Conservation (phyloP, 163 green algal species). For the Scenedesmus sp. region DNA sequence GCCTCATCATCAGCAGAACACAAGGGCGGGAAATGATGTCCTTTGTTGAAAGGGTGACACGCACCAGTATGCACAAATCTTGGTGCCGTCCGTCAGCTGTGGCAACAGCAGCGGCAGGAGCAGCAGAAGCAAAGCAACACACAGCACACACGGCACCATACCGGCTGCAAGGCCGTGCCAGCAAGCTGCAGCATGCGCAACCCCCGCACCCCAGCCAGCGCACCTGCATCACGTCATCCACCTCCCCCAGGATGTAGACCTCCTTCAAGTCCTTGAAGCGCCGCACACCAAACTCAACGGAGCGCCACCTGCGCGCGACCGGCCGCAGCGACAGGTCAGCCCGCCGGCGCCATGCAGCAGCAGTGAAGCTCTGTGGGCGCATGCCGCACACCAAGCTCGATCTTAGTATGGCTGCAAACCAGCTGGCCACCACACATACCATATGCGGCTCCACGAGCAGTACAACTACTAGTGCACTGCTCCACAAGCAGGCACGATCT, state of each 20-base stretch:
- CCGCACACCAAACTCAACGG: slow-evolving; percentile 71
- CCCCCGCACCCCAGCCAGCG: not conserved
- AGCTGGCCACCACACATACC: too few species aligned
- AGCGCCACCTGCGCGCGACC: slow-evolving; percentile 67
- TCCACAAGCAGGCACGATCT: too few species aligned
- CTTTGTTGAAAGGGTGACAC: too few species aligned
- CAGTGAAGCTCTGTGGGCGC: too few species aligned
- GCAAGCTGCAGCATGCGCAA: not conserved
- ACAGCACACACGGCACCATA: not conserved
- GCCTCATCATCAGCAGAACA: not conserved
- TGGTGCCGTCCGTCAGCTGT: not conserved
- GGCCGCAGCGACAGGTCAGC: too few species aligned
- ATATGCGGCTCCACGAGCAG: too few species aligned
- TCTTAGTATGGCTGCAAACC: too few species aligned
- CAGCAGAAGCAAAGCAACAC: not conserved
- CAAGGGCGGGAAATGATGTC: too few species aligned
- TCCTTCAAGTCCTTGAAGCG: slow-evolving; percentile 90
- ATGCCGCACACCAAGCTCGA: too few species aligned
- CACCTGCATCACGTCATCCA: slow-evolving; percentile 76
- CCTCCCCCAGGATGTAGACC: slow-evolving; percentile 71
- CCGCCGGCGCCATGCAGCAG: too few species aligned
- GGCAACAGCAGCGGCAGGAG: not conserved
- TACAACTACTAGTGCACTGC: too few species aligned
- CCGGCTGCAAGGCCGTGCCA: too few species aligned
- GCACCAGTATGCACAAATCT: not conserved